phyloP scores from a whole-genome alignment of 768 basidiomycete species.

The Leccinellum luteum region DNA sequence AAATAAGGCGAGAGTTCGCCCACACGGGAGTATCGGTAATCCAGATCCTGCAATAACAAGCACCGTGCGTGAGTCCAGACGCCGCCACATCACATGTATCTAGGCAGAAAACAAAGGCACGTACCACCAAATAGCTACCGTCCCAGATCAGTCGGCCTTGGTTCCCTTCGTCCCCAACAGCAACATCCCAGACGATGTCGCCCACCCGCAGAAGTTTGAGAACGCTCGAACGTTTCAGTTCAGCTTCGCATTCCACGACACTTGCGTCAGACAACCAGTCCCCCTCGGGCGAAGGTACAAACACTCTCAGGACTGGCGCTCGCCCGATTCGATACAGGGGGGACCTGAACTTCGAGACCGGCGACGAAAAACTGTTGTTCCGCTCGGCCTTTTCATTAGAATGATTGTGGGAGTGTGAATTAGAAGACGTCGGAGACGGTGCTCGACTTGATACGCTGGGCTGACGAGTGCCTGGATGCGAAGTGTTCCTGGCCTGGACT shows the following conservation, averaged over 20 bases:
- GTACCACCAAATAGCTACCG: constrained; percentile 81
- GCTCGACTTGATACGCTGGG: constrained; percentile 57
- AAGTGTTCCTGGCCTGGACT: not conserved
- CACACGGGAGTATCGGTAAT: constrained; percentile 72
- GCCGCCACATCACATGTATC: not conserved
- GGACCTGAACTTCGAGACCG: constrained; percentile 50
- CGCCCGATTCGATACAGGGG: constrained; percentile 69
- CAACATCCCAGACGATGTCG: constrained; percentile 85
- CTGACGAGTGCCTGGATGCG: constrained; percentile 29
- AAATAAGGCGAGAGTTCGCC: constrained; percentile 82
- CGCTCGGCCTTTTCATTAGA: constrained; percentile 34
- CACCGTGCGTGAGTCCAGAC: not conserved
- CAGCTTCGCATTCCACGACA: constrained; percentile 78
- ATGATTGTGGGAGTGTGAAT: constrained; percentile 38
- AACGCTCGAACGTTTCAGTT: constrained; percentile 56
- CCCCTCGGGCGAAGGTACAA: constrained; percentile 83
- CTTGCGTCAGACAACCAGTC: constrained; percentile 84
- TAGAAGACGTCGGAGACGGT: constrained; percentile 54
- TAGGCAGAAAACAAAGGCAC: constrained; percentile 29
- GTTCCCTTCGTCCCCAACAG: constrained; percentile 84
- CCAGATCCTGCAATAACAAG: constrained; percentile 60
- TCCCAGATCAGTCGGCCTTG: constrained; percentile 85
- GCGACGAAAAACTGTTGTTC: constrained; percentile 23
- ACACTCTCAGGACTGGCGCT: constrained; percentile 75
- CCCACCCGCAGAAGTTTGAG: constrained; percentile 62